These are phyloP conservation scores for Geotrichum bryndzae DNA, from an alignment of 1,139 yeast genomes.

Conservation along the genomic window DNA sequence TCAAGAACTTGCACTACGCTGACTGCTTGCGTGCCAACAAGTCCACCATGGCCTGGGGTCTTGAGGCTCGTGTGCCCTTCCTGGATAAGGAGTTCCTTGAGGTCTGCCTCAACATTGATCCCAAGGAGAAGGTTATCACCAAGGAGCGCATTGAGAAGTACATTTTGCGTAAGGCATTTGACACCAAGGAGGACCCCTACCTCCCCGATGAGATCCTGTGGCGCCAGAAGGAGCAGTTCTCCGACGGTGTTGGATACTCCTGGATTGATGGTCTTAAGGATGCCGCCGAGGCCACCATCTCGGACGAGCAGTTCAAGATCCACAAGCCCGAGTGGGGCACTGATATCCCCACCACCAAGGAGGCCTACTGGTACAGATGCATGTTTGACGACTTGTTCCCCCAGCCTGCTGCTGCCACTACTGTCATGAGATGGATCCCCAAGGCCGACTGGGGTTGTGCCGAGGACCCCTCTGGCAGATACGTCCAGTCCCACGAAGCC, in stretches of 20 bases:
- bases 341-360: constrained; percentile 94
- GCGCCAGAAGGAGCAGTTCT: constrained; percentile 99
- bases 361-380: constrained; percentile 97
- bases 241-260: constrained; percentile 98
- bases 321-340: constrained; percentile 96
- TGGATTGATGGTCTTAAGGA: constrained; percentile 99
- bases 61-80: constrained; percentile 99
- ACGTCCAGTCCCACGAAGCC: constrained; percentile 67
- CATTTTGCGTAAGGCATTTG: constrained; percentile 94
- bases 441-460: constrained; percentile 99
- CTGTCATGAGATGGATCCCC: constrained; percentile 99
- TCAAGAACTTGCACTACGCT: constrained; percentile 92
- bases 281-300: constrained; percentile 76
- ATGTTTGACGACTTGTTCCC: constrained; percentile 92
- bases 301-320: constrained; percentile 81
- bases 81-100: constrained; percentile 89
- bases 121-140: constrained; percentile 81
- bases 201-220: constrained; percentile 93
- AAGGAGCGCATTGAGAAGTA: constrained; percentile 84
- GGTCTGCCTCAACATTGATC: constrained; percentile 89
- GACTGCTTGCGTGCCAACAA: constrained; percentile 98
- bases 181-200: constrained; percentile 79
- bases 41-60: constrained; percentile 99
- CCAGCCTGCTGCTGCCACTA: constrained; percentile 83
- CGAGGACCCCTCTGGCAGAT: constrained; percentile 97